Base-by-base conservation (phyloP, 495 filamentous ascomycete species). In the Haplographium delicatum region DNA sequence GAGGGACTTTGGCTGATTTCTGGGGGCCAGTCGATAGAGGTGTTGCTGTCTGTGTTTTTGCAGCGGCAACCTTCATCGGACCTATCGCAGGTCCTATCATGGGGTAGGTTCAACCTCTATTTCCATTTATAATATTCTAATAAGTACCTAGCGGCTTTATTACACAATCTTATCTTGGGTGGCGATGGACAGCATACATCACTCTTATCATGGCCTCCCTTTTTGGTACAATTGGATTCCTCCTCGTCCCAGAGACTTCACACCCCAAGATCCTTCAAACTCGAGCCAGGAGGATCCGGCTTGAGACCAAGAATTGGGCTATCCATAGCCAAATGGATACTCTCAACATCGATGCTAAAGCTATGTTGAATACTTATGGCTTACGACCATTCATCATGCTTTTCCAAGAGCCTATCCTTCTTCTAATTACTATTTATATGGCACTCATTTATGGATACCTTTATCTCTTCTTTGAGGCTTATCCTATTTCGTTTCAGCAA, bases 31-130 rank as follows among this genome's bases (percentile, higher is more conserved):
- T 89, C 54, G 86, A 91, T 59, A 74, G 87, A 35, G 87, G 86
- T 60, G 80, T 89, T 25, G 85, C 86, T 4, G 88, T 90, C 83
- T 86, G 85, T 27, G 83, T 85, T 27, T 90, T 89, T 65, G 81
- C 78, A 25, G 84, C 84, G 19, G 86, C 85, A 22, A 86, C 86
- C 0, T 89, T 91, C 60, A 72, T 88, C 26, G 87, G 86, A 3
- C 86, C 86, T 41, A 84, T 85, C 6, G 76, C 74, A 47, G 81
- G 80, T 53, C 86, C 86, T 13, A 76, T 93, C 9, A 74, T 78
- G 75, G 30, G 84, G 27, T 78, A 75, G 34, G 28, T 63, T 81
- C 50, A 73, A 68, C 64, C 68, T 43, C 78, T 80, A 4, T 6
- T 38, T 13, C 7, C 30, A 11, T 37, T 79, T 7, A 72, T 83